Conservation (phyloP, 805 yeast species). For the Barnettozyma vustinii region DNA sequence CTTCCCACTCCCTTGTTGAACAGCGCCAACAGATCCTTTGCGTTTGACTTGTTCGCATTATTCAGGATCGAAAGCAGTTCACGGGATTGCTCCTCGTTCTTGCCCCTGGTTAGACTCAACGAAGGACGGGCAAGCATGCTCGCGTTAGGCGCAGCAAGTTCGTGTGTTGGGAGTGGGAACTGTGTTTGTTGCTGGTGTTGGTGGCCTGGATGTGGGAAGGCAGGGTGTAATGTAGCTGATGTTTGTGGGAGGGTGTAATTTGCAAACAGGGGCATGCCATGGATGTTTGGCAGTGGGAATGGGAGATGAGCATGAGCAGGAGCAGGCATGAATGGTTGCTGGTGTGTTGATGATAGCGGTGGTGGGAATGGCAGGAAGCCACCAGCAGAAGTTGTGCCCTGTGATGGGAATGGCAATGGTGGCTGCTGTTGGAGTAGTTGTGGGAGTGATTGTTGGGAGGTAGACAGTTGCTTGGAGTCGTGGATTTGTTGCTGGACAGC, state of each 20-base stretch:
- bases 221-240: background rate
- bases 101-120: slow-evolving; percentile 23
- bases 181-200: slow-evolving; percentile 13
- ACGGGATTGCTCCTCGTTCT: slow-evolving; percentile 31
- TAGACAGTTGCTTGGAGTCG: slow-evolving; percentile 5
- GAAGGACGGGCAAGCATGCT: slow-evolving; percentile 35
- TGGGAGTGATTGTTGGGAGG: slow-evolving; percentile 4
- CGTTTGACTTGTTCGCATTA: slow-evolving; percentile 7
- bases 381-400: background rate
- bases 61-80: slow-evolving; percentile 41
- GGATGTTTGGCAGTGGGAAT: slow-evolving; percentile 1
- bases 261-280: slow-evolving; percentile 11
- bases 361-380: background rate
- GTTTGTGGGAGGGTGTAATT: slow-evolving; percentile 9
- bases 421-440: slow-evolving; percentile 5
- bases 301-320: background rate
- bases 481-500: slow-evolving; percentile 12
- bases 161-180: slow-evolving; percentile 12
- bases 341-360: background rate
- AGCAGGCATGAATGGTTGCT: background rate
- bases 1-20: slow-evolving; percentile 9
- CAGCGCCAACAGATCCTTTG: slow-evolving; percentile 12
- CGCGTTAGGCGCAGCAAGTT: slow-evolving; percentile 30
- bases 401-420: slow-evolving; percentile 9
- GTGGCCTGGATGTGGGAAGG: slow-evolving; percentile 10